Base-by-base conservation (phyloP, 2,329 filamentous ascomycete species). In the Domatiomyces catenatus region DNA sequence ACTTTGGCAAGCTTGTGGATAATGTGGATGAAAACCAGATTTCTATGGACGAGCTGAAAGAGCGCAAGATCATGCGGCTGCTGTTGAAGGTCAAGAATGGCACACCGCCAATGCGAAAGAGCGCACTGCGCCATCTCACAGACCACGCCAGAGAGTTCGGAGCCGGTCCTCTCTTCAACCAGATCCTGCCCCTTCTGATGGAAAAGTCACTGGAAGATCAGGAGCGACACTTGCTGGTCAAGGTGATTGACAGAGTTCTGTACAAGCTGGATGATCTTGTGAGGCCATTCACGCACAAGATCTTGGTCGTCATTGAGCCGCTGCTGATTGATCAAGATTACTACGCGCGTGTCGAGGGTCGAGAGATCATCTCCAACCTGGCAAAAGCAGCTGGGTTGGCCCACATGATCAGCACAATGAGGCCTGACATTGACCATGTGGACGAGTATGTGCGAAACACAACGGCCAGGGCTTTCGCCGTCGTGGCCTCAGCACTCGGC, bases 391-490 rank as follows among this genome's bases (percentile, higher is more conserved):
- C 93, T 55, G 93, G 92, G 64, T 77, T 98, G 50, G 92, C 92
- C 17, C 92, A 93, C 60, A 98, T 98, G 92, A 98, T 98, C 66
- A 94, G 88, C 69, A 94, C 89, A 7, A 98, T 98, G 92, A 79
- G 92, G 62, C 93, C 92, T 0, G 92, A 98, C 76, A 94, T 98
- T 58, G 92, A 98, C 61, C 92, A 98, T 61, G 86, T 93, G 22
- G 92, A 98, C 62, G 92, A 98, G 66, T 98, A 98, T 64, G 93
- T 98, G 10, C 81, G 92, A 64, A 98, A 98, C 69, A 98, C 92
- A 1, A 98, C 92, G 1, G 92, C 92, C 50, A 78, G 92, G 72
- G 92, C 92, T 1, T 98, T 98, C 64, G 92, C 92, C 22, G 92
- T 98, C 5, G 92, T 98, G 39, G 92, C 92, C 2, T 95, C 90